A percentile compares a stretch with the other conserved stretches of the same genome.
Evolutionary conservation across 1,284 basidiomycete species (phyloP).

Genomic region (Papiliotrema fonsecae): DNA sequence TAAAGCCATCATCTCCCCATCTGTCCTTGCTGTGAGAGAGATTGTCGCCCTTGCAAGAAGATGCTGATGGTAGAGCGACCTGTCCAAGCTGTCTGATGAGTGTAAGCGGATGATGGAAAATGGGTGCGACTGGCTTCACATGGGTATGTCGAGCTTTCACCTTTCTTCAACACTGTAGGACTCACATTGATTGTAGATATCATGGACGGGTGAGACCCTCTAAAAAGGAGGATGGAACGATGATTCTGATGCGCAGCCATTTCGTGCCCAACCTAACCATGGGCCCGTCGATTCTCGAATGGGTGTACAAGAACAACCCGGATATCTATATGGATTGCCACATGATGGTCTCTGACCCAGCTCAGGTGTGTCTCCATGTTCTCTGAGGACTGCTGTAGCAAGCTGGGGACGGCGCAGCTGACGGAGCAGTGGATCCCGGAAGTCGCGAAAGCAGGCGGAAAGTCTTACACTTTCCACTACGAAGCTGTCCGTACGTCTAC

Average conservation of each 20-base stretch:
- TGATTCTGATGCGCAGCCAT: constrained; percentile 55
- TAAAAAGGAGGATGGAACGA: not conserved
- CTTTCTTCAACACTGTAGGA: not conserved
- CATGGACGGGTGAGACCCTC: constrained; percentile 78
- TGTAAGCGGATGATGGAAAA: constrained; percentile 87
- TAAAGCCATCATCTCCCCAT: constrained; percentile 80
- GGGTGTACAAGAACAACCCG: constrained; percentile 82
- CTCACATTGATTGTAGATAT: constrained; percentile 59
- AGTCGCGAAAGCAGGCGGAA: constrained; percentile 90
- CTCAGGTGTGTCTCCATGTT: constrained; percentile 58
- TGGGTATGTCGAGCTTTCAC: constrained; percentile 69
- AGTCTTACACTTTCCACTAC: constrained; percentile 94
- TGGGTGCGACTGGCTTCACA: constrained; percentile 93
- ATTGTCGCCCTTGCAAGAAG: not conserved
- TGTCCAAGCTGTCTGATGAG: constrained; percentile 84
- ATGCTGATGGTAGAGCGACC: constrained; percentile 61
- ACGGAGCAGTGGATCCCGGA: constrained; percentile 90
- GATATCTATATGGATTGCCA: constrained; percentile 99
- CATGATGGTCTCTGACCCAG: constrained; percentile 98
- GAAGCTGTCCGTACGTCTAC: constrained; percentile 77
- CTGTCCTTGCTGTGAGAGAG: constrained; percentile 64
- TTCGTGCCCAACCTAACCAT: constrained; percentile 99
- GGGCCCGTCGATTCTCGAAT: constrained; percentile 84
- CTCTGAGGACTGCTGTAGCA: not conserved
- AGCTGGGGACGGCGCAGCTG: not conserved